Base-by-base conservation (phyloP, 306 rosid genomes). In the Cucurbita moschata region DNA sequence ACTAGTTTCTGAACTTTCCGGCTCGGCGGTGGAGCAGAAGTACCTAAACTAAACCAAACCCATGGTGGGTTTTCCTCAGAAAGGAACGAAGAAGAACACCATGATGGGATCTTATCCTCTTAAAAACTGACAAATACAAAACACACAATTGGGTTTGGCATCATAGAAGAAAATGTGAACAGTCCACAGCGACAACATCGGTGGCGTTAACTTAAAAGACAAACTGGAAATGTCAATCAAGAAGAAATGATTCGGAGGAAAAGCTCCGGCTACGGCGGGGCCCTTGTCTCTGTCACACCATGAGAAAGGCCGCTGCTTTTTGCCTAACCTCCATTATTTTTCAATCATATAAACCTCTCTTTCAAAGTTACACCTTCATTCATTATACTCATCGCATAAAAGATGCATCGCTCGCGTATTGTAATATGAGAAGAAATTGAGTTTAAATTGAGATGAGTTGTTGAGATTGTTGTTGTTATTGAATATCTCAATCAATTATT, bases 161-260 rank as follows among this genome's bases (percentile, higher is more conserved):
- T 58, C 30, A 18, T 13, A 57, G 14, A 35, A 30, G 66, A 37
- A 6, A 0, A 46, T 42, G 53, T 18, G 72, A 38, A 71, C 2
- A 35, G 53, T 10, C 6, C n/a, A 16, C 6, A 35, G 61, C 21
- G 49, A 71, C 35, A 71, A 8, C 46, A 53, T 16, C 1, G n/a
- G 38, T 16, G 75, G 60, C 37, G 14, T 51, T 49, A 38, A 15
- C 49, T 72, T 56, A 18, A 11, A 52, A 72, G 76, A 72, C 76
- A 72, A 52, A 55, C 51, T 15, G 7, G 16, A 72, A 73, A 57
- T 19, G 76, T 73, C 66, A 73, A 73, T 72, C 76, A 73, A 56
- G 14, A 1, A 56, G 62, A 73, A 73, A 73, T 73, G 39, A 73
- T 73, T 39, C 76, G 67, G 57, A 54, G 53, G 10, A 43, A 73